These are phyloP conservation scores for Bocquillonia castaneifolia DNA, from an alignment of 441 rosid species.

Conservation along the genomic window DNA sequence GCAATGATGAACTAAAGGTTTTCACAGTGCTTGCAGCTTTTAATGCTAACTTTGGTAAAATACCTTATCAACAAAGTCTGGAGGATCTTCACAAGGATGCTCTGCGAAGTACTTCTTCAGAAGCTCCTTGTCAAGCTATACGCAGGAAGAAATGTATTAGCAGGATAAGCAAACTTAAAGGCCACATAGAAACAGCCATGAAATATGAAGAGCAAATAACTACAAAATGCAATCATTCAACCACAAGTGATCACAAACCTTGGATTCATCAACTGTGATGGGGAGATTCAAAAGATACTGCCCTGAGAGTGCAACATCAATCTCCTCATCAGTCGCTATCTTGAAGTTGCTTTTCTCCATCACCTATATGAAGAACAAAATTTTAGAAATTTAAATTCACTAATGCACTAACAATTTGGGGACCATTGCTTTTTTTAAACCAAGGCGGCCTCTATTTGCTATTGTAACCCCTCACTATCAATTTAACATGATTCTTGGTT, in stretches of 20 bases:
- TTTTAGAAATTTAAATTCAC: constrained; percentile 28
- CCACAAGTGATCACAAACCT: constrained; percentile 40
- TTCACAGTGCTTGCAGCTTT: constrained; percentile 1
- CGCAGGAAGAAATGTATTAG: constrained; percentile 23
- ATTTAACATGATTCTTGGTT: background rate
- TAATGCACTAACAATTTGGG: background rate
- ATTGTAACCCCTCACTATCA: background rate
- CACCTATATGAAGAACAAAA: constrained; percentile 36
- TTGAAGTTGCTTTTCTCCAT: constrained; percentile 96
- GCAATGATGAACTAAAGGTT: constrained; percentile 1
- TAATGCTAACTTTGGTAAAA: constrained; percentile 8
- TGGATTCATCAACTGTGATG: constrained; percentile 72
- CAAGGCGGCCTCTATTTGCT: background rate
- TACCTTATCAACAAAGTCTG: constrained; percentile 60
- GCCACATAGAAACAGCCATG: constrained; percentile 11
- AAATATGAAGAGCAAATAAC: background rate
- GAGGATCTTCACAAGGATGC: constrained; percentile 60
- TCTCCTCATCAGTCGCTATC: constrained; percentile 70
- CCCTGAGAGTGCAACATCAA: constrained; percentile 75
- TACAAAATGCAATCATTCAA: background rate
- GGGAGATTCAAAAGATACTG: constrained; percentile 87
- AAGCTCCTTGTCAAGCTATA: constrained; percentile 81
- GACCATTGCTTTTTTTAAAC: background rate
- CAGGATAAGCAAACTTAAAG: background rate
- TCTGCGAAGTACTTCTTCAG: constrained; percentile 61